Evolutionary conservation across 2,329 filamentous ascomycete species (phyloP), one percentile per base, ranked within the genome.

Genomic region (Xylariales sp.): DNA sequence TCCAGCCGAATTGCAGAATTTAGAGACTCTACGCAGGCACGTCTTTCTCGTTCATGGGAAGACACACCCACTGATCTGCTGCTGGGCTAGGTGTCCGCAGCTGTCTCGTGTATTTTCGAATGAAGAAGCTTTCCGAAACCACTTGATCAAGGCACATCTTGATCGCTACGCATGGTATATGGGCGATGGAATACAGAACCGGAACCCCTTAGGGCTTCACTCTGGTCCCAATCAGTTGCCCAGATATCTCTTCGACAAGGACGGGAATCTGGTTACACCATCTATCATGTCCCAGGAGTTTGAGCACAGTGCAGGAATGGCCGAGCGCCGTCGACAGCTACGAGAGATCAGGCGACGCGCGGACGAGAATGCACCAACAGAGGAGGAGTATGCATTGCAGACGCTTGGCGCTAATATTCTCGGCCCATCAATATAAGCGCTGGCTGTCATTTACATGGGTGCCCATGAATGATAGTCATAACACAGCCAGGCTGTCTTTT

Each of bases 1-100:
- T 50, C 67, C 63, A 20, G 78, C 78, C 4, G 74, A 81, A 56
- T 61, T 83, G 31, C 76, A 81, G 35, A 83, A 83, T 49, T 56
- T 81, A 40, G 72, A 74, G 11, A 83, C 77, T 8, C 54, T 83
- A 28, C 65, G 71, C 17, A 62, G 60, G 39, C 79, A 83, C 45
- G 57, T 83, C 12, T 51, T 57, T 14, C 48, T 66, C 12, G 64
- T 80, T 3, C 79, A 83, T 51, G 62, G 40, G 20, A 42, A 47
- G 15, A 36, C 39, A 5, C 43, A 45, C 13, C 41, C 43, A 28
- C 40, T 48, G 14, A 42, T 47, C 25, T 69, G 63, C 37, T 53
- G 48, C 27, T 76, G 70, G 69, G 55, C 54, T 5, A 57, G 53
- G 15, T 77, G 72, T 46, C 54, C 49, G 10, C 37, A 30, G 29